Base-by-base conservation (phyloP, 176 grass and related monocot species). In the Carex parvula region DNA sequence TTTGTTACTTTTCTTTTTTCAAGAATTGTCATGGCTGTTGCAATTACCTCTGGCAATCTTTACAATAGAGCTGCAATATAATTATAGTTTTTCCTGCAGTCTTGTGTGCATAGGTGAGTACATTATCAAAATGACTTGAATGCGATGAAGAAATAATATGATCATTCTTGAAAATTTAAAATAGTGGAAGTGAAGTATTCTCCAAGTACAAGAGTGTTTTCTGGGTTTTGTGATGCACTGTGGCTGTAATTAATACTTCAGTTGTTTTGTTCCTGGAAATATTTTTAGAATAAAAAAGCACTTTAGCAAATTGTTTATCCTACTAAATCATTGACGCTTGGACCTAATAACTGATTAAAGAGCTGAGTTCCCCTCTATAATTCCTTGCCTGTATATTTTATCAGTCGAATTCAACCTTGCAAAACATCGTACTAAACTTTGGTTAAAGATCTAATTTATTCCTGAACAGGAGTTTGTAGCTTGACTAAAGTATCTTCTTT, bases 401-500 rank as follows among this genome's bases (percentile, higher is more conserved):
- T 33, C 0, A 81, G 10, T 81, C 61, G 8, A n/a, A 62, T 81
- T 11, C 8, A 37, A 17, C 21, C 0, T 20, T 41, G 55, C 8
- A 59, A 61, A 61, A 39, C 17, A 58, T 6, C 7, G 7, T 35
- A 60, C 77, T 60, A 35, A n/a, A 60, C 33, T 39, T 42, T 61
- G 16, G 26, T 35, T 61, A 61, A 81, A 63, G 33, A 22, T 7
- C 5, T 54, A 17, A 56, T 56, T 32, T 77, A 77, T 55, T 76
- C 22, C 72, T 76, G 2, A 33, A 56, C 24, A 77, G 52, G 44
- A 78, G 29, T 39, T 8, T 7, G 11, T 30, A 57, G 53, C 5
- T 22, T 56, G 52, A 57, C 26, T 30, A 56, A 78, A 78, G 73
- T 78, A 57, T 66, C 22, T 83, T 83, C 41, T 68, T 83, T 83